Base-by-base conservation (phyloP, 495 filamentous ascomycete species). In the Durotheca rogersii region DNA sequence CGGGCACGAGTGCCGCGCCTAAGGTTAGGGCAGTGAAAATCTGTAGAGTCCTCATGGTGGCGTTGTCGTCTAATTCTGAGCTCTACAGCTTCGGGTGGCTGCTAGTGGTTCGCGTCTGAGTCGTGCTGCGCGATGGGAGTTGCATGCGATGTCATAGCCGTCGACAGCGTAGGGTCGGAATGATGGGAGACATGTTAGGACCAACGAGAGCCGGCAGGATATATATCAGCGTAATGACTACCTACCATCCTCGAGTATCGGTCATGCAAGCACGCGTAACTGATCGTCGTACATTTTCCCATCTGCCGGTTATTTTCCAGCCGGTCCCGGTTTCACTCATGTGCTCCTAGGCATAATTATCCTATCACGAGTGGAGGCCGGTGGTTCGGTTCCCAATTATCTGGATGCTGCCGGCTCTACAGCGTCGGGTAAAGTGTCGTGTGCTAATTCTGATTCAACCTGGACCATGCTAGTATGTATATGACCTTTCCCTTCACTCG, bases 261-360 rank as follows among this genome's bases (percentile, higher is more conserved):
- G 43, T 21, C 38, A 55, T 39, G 30, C 39, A 47, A 48, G 47
- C 41, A 5, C 3, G n/a, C n/a, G n/a, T n/a, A n/a, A n/a, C n/a
- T n/a, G n/a, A n/a, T n/a, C n/a, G n/a, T n/a, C n/a, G n/a, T n/a
- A n/a, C n/a, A n/a, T n/a, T n/a, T n/a, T n/a, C n/a, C n/a, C n/a
- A n/a, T n/a, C n/a, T n/a, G n/a, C n/a, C n/a, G n/a, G n/a, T n/a
- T n/a, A n/a, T n/a, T n/a, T n/a, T n/a, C n/a, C n/a, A n/a, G n/a
- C n/a, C n/a, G n/a, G n/a, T n/a, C n/a, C n/a, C n/a, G n/a, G n/a
- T n/a, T n/a, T n/a, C n/a, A n/a, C n/a, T n/a, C n/a, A n/a, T n/a
- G n/a, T n/a, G n/a, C n/a, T n/a, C n/a, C n/a, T n/a, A n/a, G n/a
- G n/a, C n/a, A n/a, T n/a, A n/a, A n/a, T n/a, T n/a, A n/a, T n/a